These are phyloP conservation scores for Zoysia japonica DNA, from an alignment of 176 grass and related monocot genomes.

Conservation along the genomic window DNA sequence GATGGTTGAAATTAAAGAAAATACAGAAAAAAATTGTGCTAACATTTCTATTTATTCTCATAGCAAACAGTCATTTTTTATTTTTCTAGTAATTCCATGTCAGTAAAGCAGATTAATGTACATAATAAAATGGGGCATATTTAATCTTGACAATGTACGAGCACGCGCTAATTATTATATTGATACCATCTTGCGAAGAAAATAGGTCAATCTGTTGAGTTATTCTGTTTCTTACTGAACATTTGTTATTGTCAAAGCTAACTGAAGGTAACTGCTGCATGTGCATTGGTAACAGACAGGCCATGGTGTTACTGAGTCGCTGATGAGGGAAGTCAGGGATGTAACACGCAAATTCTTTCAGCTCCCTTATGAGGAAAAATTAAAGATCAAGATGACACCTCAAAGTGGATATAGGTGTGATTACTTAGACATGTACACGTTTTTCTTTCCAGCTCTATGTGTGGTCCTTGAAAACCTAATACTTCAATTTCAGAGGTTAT, in stretches of 20 bases:
- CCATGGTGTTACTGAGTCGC: conserved; percentile 70
- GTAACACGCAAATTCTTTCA: conserved; percentile 67
- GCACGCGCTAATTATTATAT: background rate
- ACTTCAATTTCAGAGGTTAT: conserved; percentile 61
- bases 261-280: background rate
- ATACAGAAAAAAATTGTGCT: background rate
- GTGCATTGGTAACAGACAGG: conserved; percentile 60
- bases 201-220: background rate
- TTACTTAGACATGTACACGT: background rate
- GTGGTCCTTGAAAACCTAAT: background rate
- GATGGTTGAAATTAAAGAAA: background rate
- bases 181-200: background rate
- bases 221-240: background rate
- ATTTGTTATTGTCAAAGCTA: background rate
- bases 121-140: background rate
- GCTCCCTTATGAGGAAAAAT: conserved; percentile 79
- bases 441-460: background rate
- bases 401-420: conserved; percentile 76
- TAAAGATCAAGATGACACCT: conserved; percentile 87
- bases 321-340: conserved; percentile 73
- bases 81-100: background rate
- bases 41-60: background rate
- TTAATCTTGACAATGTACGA: background rate
- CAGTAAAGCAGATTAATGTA: background rate
- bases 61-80: background rate